Evolutionary conservation across 2,329 filamentous ascomycete species (phyloP).

Genomic region (Microsporum audouinii): DNA sequence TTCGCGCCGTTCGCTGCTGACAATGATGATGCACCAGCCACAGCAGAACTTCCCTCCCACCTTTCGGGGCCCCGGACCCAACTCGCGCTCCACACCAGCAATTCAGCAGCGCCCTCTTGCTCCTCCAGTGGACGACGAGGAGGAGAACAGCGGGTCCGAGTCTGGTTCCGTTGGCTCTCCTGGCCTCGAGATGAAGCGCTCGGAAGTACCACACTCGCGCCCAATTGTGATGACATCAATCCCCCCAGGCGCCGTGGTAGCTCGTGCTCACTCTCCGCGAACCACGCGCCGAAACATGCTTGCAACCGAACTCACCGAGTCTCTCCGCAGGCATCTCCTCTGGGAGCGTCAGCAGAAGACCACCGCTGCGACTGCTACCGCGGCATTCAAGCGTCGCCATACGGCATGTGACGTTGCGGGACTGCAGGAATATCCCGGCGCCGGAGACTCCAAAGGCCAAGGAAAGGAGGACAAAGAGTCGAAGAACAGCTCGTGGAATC

Average conservation of each 20-base stretch:
- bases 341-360: slow-evolving; percentile 96
- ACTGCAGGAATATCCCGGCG: slow-evolving; percentile 67
- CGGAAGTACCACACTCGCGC: slow-evolving; percentile 59
- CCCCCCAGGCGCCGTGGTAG: slow-evolving; percentile 51
- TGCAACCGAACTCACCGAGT: slow-evolving; percentile 85
- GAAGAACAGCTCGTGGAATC: slow-evolving; percentile 67
- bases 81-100: slow-evolving; percentile 33
- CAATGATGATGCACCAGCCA: slow-evolving; percentile 73
- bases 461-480: slow-evolving; percentile 45
- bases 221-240: slow-evolving; percentile 65
- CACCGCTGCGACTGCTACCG: slow-evolving; percentile 52
- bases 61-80: background rate
- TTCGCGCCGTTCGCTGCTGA: slow-evolving; percentile 78
- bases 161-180: slow-evolving; percentile 16
- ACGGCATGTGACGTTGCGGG: slow-evolving; percentile 86
- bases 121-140: slow-evolving; percentile 48
- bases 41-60: slow-evolving; percentile 53
- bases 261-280: slow-evolving; percentile 64
- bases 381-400: slow-evolving; percentile 78
- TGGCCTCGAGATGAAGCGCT: slow-evolving; percentile 47
- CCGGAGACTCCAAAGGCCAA: slow-evolving; percentile 40
- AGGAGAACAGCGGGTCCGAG: slow-evolving; percentile 42
- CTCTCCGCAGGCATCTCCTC: slow-evolving; percentile 76
- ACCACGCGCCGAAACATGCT: slow-evolving; percentile 94
- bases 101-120: slow-evolving; percentile 45